Percentiles rank a stretch among this genome's conserved stretches.
phyloP scores from a whole-genome alignment of 192 early-diverging fungal species.

The Coemansia sp. region DNA sequence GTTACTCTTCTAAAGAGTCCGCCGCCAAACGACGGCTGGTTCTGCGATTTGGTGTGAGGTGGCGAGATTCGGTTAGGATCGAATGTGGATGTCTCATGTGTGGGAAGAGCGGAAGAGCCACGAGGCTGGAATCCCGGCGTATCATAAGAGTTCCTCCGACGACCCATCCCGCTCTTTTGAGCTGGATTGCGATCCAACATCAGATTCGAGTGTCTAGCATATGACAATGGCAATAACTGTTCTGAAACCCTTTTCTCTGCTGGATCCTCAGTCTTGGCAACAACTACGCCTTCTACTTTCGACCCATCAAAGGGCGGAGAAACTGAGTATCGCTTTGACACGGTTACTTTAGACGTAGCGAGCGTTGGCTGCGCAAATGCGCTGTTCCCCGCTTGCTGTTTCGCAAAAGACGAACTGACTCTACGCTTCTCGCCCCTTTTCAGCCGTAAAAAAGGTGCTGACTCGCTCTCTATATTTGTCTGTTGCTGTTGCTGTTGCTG shows the following conservation, averaged over 20 bases:
- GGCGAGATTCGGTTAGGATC: not conserved
- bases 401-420: not conserved
- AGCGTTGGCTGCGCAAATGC: slow-evolving; percentile 31
- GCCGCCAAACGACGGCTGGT: slow-evolving; percentile 12
- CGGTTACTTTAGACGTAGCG: slow-evolving; percentile 30
- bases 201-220: not conserved
- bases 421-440: slow-evolving; percentile 2
- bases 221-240: not conserved
- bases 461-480: not conserved
- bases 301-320: slow-evolving; percentile 25
- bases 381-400: slow-evolving; percentile 7
- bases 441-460: not conserved
- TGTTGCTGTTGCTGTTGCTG: not conserved
- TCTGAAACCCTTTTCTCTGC: not conserved
- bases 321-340: slow-evolving; percentile 33
- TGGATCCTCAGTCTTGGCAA: not conserved
- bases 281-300: not conserved
- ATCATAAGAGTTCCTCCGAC: slow-evolving; percentile 3
- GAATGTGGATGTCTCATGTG: not conserved
- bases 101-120: not conserved
- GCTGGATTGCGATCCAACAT: not conserved
- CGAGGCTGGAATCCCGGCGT: not conserved
- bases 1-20: slow-evolving; percentile 44
- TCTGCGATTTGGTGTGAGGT: not conserved
- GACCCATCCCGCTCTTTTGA: not conserved